Base-by-base conservation (phyloP, 2,329 filamentous ascomycete genomes). In the Arthrobotrys pseudoclavata region DNA sequence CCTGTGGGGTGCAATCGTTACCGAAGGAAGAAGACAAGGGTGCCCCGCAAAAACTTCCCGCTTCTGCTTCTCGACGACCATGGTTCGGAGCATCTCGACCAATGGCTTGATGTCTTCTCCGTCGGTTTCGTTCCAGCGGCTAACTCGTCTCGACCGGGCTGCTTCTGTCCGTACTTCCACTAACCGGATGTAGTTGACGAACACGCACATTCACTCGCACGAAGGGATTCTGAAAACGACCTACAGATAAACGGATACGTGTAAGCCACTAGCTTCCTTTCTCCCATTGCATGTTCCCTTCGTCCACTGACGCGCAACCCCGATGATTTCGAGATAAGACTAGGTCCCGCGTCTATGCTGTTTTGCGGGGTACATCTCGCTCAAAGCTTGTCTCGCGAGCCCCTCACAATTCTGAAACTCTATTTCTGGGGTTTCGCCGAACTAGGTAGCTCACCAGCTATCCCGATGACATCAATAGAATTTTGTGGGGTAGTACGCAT, bases 241-340 rank as follows among this genome's bases (percentile, higher is more conserved):
- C 34, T 68, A 47, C 37, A 68, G 37, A 61, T 34, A 22, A 26
- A 40, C 42, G 40, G 52, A 53, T 37, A 60, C 26, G 31, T 55
- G 63, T 40, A 57, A 37, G 29, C n/a, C 22, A 37, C 31, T 72
- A 64, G 57, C 60, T 72, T 72, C 69, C 69, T 45, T 72, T 72
- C 69, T 72, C 60, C 69, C 69, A 52, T 72, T 48, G 48, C 34
- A 37, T 47, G n/a, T 72, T 72, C 69, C 69, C 69, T 72, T 72
- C 69, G 69, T 72, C 69, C 69, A 72, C 60, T 45, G 40, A 72
- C 69, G 69, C 69, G 69, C 62, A 52, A 72, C 47, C 18, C 40
- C 60, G 34, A 22, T 34, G 18, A 5, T 13, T 57, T 37, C 34
- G 18, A 57, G 34, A 64, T 57, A 55, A 72, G 60, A 55, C 48